Evolutionary conservation across 2,329 filamentous ascomycete species (phyloP), one percentile per base, ranked within the genome.

Genomic region (Moelleriella libera): DNA sequence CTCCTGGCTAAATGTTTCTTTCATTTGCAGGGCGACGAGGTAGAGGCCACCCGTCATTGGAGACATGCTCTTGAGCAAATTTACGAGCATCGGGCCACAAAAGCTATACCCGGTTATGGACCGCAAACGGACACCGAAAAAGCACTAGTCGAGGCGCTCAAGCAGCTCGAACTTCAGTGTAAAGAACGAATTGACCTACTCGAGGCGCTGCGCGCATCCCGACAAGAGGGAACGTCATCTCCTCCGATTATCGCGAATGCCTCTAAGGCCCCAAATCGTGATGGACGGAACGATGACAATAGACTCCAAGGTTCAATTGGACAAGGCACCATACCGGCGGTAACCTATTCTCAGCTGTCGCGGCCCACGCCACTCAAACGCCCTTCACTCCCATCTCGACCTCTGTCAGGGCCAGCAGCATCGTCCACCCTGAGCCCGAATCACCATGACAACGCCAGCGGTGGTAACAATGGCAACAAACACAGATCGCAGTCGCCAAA

Each of bases 131-230:
- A 94, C 64, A 94, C 87, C 1, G 90, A 97, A 60, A 83, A 78
- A 57, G 82, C 87, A 3, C 67, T 97, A 48, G 76, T 85, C 47
- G 85, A 92, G 48, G 94, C 88, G 45, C 67, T 97, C 50, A 78
- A 80, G 49, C 76, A 88, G 57, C 76, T 97, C 59, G 88, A 97
- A 61, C 63, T 89, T 52, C 90, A 96, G 65, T 96, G 89, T 65
- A 90, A 92, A 63, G 90, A 97, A 65, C 78, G 89, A 45, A 87
- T 96, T 45, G 88, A 95, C 60, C 71, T 97, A 34, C 73, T 97
- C 6, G 84, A 92, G 60, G 84, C 89, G 6, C 68, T 97, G 49
- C 78, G 82, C 51, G 71, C 84, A 53, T 82, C 78, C n/a, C 69
- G 78, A 48, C 63, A 71, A 50, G 74, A 60, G 52, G 51, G 56